These are phyloP conservation scores for Paraconiothyrium sp. DNA, from an alignment of 2,329 filamentous ascomycete genomes.

Conservation along the genomic window DNA sequence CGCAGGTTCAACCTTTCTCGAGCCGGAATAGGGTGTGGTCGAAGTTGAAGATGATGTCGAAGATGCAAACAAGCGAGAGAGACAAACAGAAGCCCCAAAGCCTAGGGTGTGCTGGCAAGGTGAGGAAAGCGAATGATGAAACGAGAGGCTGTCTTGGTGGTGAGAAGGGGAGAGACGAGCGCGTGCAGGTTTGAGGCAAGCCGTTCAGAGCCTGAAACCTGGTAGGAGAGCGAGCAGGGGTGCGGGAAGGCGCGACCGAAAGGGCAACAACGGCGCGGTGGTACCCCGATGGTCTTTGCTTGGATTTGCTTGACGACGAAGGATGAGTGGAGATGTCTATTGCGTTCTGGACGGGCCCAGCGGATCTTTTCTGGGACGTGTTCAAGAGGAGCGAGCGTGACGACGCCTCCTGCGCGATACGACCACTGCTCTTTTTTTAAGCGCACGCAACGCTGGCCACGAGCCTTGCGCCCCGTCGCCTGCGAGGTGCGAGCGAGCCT, in stretches of 20 bases:
- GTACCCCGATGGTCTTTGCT: slow-evolving; percentile 25
- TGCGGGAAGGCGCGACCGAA: slow-evolving; percentile 35
- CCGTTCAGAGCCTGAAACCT: slow-evolving; percentile 35
- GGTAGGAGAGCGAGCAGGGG: slow-evolving; percentile 29
- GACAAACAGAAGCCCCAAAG: slow-evolving; percentile 23
- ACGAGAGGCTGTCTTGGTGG: slow-evolving; percentile 44
- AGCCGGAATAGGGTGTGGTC: slow-evolving; percentile 28
- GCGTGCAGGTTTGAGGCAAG: slow-evolving; percentile 38
- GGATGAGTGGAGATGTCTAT: slow-evolving; percentile 18
- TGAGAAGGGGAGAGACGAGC: slow-evolving; percentile 30
- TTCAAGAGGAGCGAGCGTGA: slow-evolving; percentile 9
- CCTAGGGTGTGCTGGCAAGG: slow-evolving; percentile 17
- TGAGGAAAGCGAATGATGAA: slow-evolving; percentile 40
- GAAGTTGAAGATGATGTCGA: slow-evolving; percentile 20
- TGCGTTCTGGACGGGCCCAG: slow-evolving; percentile 33
- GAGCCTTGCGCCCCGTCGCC: slow-evolving; percentile 24
- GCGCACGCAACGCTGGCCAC: slow-evolving; percentile 17
- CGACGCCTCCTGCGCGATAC: slow-evolving; percentile 8
- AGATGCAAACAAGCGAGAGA: slow-evolving; percentile 24
- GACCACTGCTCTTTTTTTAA: slow-evolving; percentile 13
- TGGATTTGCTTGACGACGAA: slow-evolving; percentile 28
- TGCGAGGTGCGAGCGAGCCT: slow-evolving; percentile 7
- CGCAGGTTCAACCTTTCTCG: slow-evolving; percentile 50
- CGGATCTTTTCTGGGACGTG: slow-evolving; percentile 19
- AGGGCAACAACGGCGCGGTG: slow-evolving; percentile 29